Conservation (phyloP, 768 basidiomycete genomes). For the Gautieria morchelliformis region DNA sequence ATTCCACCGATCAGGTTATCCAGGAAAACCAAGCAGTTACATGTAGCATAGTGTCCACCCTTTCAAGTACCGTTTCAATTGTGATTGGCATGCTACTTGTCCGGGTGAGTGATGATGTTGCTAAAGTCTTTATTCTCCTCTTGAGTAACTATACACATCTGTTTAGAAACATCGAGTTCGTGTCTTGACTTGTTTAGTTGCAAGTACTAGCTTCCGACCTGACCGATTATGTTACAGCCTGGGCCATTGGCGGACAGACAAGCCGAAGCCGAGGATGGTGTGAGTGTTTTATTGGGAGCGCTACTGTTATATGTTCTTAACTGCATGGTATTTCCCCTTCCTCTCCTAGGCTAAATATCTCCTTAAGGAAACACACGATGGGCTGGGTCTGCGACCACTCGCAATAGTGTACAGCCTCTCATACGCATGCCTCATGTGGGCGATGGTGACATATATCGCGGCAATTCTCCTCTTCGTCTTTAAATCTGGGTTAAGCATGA, state of each 20-base stretch:
- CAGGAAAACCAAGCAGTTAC: background rate
- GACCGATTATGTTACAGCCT: background rate
- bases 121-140: no score
- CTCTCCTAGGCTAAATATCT: background rate
- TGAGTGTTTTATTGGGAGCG: background rate
- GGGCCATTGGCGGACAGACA: background rate
- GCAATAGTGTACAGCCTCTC: constrained; percentile 1
- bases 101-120: background rate
- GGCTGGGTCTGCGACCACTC: background rate
- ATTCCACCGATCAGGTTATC: background rate
- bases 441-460: background rate
- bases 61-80: background rate
- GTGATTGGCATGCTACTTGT: background rate
- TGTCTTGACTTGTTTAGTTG: background rate
- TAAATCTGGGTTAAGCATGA: background rate
- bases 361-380: background rate
- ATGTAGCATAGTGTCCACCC: constrained; percentile 1
- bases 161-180: background rate
- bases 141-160: background rate
- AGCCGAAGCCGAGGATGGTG: background rate
- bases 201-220: background rate
- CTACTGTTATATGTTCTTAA: background rate
- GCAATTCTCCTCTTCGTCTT: background rate
- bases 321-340: background rate
- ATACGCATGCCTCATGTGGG: constrained; percentile 3